phyloP scores from a whole-genome alignment of 2,329 filamentous ascomycete species.

The Apiospora koreana region DNA sequence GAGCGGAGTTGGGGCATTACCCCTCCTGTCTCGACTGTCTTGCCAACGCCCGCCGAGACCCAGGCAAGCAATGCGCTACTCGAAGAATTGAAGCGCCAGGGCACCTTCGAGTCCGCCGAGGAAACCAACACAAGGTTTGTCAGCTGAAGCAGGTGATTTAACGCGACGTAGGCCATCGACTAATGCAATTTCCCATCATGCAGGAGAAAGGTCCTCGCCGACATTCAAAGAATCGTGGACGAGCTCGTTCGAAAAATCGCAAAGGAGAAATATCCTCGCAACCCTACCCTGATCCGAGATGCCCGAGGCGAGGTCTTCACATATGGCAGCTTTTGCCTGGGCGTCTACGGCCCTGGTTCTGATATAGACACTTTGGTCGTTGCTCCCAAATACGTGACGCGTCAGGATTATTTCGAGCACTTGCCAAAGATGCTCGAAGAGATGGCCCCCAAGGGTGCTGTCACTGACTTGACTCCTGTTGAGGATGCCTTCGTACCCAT shows the following conservation, averaged over 20 bases:
- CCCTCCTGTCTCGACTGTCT: constrained; percentile 74
- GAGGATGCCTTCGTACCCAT: constrained; percentile 93
- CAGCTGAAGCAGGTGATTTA: not conserved
- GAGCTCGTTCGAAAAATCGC: constrained; percentile 87
- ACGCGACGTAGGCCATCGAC: constrained; percentile 14
- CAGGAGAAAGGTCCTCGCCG: constrained; percentile 71
- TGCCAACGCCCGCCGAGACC: constrained; percentile 77
- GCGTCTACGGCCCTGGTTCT: constrained; percentile 91
- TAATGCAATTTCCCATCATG: not conserved
- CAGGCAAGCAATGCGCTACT: constrained; percentile 77
- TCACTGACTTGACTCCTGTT: constrained; percentile 83
- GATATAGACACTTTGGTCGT: constrained; percentile 98
- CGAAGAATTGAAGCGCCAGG: constrained; percentile 81
- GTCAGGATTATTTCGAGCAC: constrained; percentile 88
- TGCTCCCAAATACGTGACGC: constrained; percentile 83
- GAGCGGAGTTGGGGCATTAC: constrained; percentile 65
- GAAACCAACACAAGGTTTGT: constrained; percentile 80
- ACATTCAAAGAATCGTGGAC: constrained; percentile 77
- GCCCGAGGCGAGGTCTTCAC: constrained; percentile 93
- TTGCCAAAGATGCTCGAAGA: constrained; percentile 80
- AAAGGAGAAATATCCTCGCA: constrained; percentile 67
- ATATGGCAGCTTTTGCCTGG: constrained; percentile 92
- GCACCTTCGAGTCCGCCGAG: constrained; percentile 83
- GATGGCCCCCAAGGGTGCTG: constrained; percentile 75
- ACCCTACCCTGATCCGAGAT: constrained; percentile 75